Evolutionary conservation across 2,329 filamentous ascomycete species (phyloP), one percentile per base, ranked within the genome.

Genomic region (Ophiosphaerella herpotricha): DNA sequence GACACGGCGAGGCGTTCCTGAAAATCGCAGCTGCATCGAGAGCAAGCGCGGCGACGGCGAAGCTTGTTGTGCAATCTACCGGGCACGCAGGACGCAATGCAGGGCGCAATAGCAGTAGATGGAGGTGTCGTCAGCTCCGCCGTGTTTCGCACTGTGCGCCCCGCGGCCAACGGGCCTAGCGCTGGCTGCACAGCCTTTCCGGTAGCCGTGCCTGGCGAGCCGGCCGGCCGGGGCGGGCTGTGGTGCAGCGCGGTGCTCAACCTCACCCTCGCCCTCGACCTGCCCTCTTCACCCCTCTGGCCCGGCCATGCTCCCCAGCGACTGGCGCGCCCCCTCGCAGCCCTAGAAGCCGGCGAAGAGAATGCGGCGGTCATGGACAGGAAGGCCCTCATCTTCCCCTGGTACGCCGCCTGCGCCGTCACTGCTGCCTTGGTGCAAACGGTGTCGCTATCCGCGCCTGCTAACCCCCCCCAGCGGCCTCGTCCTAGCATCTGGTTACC

Each of bases 351-450:
- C 44, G 39, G 40, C 35, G 34, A 55, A 48, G 60, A 64, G 61
- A 63, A 70, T 69, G 67, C 60, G 51, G 60, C 58, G 50, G 63
- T 54, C 63, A 71, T 71, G 68, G 65, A 68, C 62, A 66, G 60
- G 57, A 69, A 66, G 64, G 65, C 63, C 58, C 64, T 69, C 58
- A 50, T 71, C 57, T 67, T 68, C 55, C 68, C 66, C 43, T 68
- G 66, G 67, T 69, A 60, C 53, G 60, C 55, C 42, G 46, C 44
- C 48, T 38, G 35, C 18, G 4, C 18, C 4, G 18, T 21, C 18
- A 21, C 18, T 21, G 18, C 18, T 29, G 34, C 42, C 8, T 39
- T 34, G 34, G 34, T 12, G 39, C 35, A 40, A 32, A 35, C 16
- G 16, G 16, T 18, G 3, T 18, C 16, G 16, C 16, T 5, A 21